Base-by-base conservation (phyloP, 23 red algal species). In the Agarophyton chilense region DNA sequence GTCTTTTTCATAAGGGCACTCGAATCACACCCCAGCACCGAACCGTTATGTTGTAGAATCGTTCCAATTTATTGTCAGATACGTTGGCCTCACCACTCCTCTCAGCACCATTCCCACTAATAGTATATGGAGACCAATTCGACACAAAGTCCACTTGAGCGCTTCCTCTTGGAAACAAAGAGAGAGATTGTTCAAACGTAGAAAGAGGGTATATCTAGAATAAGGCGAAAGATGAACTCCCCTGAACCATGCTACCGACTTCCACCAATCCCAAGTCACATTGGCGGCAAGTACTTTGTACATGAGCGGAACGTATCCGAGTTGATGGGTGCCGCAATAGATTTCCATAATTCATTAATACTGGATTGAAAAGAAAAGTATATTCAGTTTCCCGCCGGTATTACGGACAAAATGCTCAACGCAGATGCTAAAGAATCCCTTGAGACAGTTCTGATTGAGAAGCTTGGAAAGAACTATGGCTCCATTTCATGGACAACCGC, bases 401-500 rank as follows among this genome's bases (percentile, higher is more conserved):
- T 42, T 9, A 45, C 67, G 10, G 67, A 73, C 39, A 73, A 73
- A n/a, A 73, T 38, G 67, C 43, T 73, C 14, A 73, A 73, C 67
- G 39, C 73, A 1, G 73, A 78, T 52, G 73, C 73, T 6, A 54
- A 78, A 54, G 73, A 78, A 52, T 41, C 73, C 31, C 67, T 73
- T 73, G 67, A 73, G 13, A 13, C 18, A n/a, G 39, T 73, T 31
- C 5, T 73, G 67, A 8, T 73, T 14, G 38, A 73, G 31, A 73
- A 73, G 67, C 13, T 73, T 34, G 67, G 67, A 33, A 31, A 73
- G 11, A 42, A 42, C 38, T 73, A 73, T 42, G 67, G 67, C 6
- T 13, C 13, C 5, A 8, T 42, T 42, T 45, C 67, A 9, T 73
- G 24, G 67, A 31, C 67, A 13, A 73, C 67, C 9, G 67, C 24